These are phyloP conservation scores for Lepiota brunneoincarnata DNA, from an alignment of 768 basidiomycete species.

Conservation along the genomic window DNA sequence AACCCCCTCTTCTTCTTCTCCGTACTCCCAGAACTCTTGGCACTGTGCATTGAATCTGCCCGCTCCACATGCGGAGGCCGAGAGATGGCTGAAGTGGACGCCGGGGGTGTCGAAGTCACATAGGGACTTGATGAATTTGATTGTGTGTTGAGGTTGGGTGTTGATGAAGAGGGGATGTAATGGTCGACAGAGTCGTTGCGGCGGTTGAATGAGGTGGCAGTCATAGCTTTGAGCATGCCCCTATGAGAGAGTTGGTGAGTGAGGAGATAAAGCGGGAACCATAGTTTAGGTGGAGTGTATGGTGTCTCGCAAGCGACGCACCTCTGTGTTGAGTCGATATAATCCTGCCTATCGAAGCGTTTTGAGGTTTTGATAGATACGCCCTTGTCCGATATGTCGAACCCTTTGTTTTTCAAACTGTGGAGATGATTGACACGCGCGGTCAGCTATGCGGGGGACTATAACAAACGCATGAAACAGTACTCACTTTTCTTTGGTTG, in stretches of 20 bases:
- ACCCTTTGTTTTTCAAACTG: constrained; percentile 57
- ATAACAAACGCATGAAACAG: too few species aligned
- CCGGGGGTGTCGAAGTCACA: background rate
- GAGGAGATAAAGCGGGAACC: background rate
- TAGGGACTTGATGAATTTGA: background rate
- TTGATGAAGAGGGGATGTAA: constrained; percentile 5
- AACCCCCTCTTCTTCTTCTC: constrained; percentile 23
- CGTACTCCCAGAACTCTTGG: constrained; percentile 19
- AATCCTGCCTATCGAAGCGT: constrained; percentile 58
- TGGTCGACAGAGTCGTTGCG: constrained; percentile 3
- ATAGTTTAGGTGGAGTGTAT: background rate
- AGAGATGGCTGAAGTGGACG: background rate
- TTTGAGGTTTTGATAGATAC: constrained; percentile 64
- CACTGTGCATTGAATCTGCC: constrained; percentile 21
- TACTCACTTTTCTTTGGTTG: constrained; percentile 54
- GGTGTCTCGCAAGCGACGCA: constrained; percentile 23
- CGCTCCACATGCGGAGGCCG: constrained; percentile 19
- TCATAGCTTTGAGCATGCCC: constrained; percentile 41
- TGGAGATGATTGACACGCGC: background rate
- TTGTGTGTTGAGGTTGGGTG: constrained; percentile 1
- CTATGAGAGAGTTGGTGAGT: constrained; percentile 25
- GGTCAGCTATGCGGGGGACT: background rate
- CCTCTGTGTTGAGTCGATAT: constrained; percentile 76
- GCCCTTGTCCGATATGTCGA: constrained; percentile 56
- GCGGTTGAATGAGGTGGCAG: constrained; percentile 8